phyloP scores from a whole-genome alignment of 2,329 filamentous ascomycete genomes.

The Trichocomaceae sp. region DNA sequence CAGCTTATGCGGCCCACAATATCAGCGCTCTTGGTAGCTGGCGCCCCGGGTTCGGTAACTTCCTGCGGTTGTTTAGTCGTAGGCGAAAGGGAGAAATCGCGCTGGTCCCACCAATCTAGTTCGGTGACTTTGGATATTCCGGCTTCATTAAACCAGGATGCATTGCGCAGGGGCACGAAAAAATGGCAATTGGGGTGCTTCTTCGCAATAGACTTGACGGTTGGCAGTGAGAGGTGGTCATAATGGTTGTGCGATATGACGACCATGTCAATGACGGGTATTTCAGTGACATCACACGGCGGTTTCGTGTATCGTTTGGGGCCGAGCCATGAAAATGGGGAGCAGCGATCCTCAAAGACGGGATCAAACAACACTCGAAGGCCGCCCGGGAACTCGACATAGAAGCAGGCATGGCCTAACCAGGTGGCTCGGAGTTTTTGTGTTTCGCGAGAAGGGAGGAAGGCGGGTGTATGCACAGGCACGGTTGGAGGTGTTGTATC shows the following conservation, averaged over 20 bases:
- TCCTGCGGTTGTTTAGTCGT: constrained; percentile 21
- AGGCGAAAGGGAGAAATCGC: constrained; percentile 59
- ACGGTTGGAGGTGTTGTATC: constrained; percentile 62
- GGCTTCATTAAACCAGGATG: constrained; percentile 67
- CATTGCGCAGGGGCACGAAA: constrained; percentile 78
- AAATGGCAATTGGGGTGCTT: constrained; percentile 74
- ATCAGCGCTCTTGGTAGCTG: constrained; percentile 24
- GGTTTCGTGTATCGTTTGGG: constrained; percentile 72
- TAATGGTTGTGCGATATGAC: constrained; percentile 89
- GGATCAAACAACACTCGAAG: constrained; percentile 88
- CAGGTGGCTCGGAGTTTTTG: constrained; percentile 66
- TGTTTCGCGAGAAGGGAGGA: constrained; percentile 56
- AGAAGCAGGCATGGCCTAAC: constrained; percentile 93
- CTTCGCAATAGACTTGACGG: constrained; percentile 62
- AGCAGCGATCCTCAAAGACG: constrained; percentile 82
- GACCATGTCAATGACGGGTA: constrained; percentile 55
- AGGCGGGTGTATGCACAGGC: constrained; percentile 59
- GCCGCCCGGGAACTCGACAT: constrained; percentile 79
- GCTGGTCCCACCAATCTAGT: constrained; percentile 90
- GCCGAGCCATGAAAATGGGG: constrained; percentile 62
- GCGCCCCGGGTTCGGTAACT: constrained; percentile 8
- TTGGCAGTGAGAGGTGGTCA: constrained; percentile 77
- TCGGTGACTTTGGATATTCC: constrained; percentile 76
- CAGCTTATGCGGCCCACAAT: constrained; percentile 70
- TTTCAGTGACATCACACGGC: constrained; percentile 69